phyloP scores from a whole-genome alignment of 345 rosid genomes.

The Clausena lansium region DNA sequence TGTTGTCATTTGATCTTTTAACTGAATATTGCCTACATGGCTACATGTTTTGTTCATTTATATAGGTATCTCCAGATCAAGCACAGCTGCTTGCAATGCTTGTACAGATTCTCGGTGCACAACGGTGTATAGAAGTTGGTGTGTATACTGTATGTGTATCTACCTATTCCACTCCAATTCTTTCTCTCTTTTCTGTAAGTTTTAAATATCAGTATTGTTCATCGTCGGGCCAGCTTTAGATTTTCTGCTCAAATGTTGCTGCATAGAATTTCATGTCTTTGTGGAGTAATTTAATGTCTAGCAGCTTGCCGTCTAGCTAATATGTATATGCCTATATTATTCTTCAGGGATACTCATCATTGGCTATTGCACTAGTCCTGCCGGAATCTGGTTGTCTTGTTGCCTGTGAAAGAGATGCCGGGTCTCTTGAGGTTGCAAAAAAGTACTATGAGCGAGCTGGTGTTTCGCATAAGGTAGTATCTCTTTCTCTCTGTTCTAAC shows the following conservation, averaged over 20 bases:
- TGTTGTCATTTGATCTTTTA: not conserved
- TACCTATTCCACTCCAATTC: not conserved
- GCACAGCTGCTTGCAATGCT: slow-evolving; percentile 92
- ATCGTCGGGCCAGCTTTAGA: not conserved
- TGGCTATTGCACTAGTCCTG: slow-evolving; percentile 80
- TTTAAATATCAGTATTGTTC: not conserved
- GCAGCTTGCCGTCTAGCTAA: not conserved
- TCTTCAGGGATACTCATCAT: slow-evolving; percentile 82
- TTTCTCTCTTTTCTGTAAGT: not conserved
- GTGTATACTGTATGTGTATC: slow-evolving; percentile 72
- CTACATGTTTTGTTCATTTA: not conserved
- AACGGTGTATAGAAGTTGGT: slow-evolving; percentile 85
- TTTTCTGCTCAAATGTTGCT: not conserved
- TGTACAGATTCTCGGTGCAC: slow-evolving; percentile 76
- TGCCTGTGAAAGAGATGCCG: slow-evolving; percentile 87
- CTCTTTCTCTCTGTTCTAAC: not conserved
- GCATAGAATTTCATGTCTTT: not conserved
- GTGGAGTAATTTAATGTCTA: not conserved
- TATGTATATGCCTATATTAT: not conserved
- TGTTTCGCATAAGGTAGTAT: slow-evolving; percentile 70
- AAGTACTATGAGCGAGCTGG: slow-evolving; percentile 78
- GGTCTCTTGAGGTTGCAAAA: slow-evolving; percentile 69
- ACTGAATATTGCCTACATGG: not conserved
- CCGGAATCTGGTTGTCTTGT: slow-evolving; percentile 79
- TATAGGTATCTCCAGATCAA: slow-evolving; percentile 90